A percentile compares a stretch with the other conserved stretches of the same genome.
Conservation (phyloP, 768 basidiomycete genomes). For the Suillus lakei region DNA sequence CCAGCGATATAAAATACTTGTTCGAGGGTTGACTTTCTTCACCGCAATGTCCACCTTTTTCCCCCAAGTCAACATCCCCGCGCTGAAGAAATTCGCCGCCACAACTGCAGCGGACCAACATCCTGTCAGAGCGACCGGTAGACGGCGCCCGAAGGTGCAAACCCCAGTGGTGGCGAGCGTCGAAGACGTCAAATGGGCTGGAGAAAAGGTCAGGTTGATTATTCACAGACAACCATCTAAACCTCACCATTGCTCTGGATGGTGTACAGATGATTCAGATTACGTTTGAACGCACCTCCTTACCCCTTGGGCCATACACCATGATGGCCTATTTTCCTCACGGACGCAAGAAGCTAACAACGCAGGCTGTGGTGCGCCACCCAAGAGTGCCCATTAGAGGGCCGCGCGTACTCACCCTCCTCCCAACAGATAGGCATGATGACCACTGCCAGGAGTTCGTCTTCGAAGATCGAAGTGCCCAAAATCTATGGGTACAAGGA, state of each 20-base stretch:
- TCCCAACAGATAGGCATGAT: slow-evolving; percentile 35
- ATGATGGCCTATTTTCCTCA: slow-evolving; percentile 37
- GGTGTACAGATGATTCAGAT: slow-evolving; percentile 32
- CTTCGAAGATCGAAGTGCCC: slow-evolving; percentile 26
- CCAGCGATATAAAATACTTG: slow-evolving; percentile 6
- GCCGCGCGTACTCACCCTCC: slow-evolving; percentile 1
- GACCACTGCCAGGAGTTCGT: slow-evolving; percentile 20
- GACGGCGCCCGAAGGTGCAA: slow-evolving; percentile 15
- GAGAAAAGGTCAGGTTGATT: slow-evolving; percentile 29
- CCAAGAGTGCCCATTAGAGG: not conserved
- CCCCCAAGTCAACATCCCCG: slow-evolving; percentile 32
- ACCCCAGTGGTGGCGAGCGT: slow-evolving; percentile 25
- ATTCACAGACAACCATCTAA: not conserved
- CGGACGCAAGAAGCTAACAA: slow-evolving; percentile 31
- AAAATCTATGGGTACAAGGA: slow-evolving; percentile 36
- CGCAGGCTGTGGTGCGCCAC: slow-evolving; percentile 33
- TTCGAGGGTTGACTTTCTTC: slow-evolving; percentile 1
- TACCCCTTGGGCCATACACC: slow-evolving; percentile 32
- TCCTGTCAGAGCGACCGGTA: slow-evolving; percentile 13
- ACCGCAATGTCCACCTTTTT: slow-evolving; percentile 22
- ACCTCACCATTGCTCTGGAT: not conserved
- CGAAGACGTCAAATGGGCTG: slow-evolving; percentile 32
- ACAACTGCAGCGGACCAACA: slow-evolving; percentile 29
- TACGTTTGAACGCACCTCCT: slow-evolving; percentile 28
- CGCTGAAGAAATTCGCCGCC: slow-evolving; percentile 31